phyloP scores from a whole-genome alignment of 768 basidiomycete species.

The Boletus huronensis region DNA sequence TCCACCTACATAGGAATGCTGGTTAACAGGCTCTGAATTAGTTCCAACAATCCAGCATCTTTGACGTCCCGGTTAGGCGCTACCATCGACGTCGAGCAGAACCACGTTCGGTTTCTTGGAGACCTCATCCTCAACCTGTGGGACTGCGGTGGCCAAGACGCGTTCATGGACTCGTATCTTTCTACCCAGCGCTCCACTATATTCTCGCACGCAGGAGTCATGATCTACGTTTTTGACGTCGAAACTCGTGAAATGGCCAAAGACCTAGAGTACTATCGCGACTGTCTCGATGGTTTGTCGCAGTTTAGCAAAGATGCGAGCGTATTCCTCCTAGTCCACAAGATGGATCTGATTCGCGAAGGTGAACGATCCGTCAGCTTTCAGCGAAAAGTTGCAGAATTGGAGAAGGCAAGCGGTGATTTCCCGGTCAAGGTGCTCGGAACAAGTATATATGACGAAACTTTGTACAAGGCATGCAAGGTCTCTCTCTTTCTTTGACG shows the following conservation, averaged over 20 bases:
- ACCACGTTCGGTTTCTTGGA: conserved; percentile 94
- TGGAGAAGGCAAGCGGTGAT: conserved; percentile 65
- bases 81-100: conserved; percentile 97
- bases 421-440: conserved; percentile 71
- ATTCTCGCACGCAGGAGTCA: conserved; percentile 93
- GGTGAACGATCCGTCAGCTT: conserved; percentile 53
- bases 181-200: conserved; percentile 89
- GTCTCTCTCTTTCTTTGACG: neutral
- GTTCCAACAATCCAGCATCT: conserved; percentile 92
- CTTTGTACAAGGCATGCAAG: conserved; percentile 76
- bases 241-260: conserved; percentile 80
- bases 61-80: conserved; percentile 89
- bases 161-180: conserved; percentile 97
- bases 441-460: conserved; percentile 97
- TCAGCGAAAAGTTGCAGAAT: conserved; percentile 68
- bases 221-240: conserved; percentile 98
- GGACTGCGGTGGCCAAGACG: conserved; percentile 98
- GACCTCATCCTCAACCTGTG: conserved; percentile 95
- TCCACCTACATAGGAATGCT: conserved; percentile 3
- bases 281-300: conserved; percentile 80
- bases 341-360: conserved; percentile 90
- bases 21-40: conserved; percentile 31
- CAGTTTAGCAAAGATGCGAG: conserved; percentile 78
- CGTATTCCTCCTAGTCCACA: conserved; percentile 91
- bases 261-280: conserved; percentile 89